phyloP scores from a whole-genome alignment of 495 filamentous ascomycete genomes.

The Trichoderma erinaceum region DNA sequence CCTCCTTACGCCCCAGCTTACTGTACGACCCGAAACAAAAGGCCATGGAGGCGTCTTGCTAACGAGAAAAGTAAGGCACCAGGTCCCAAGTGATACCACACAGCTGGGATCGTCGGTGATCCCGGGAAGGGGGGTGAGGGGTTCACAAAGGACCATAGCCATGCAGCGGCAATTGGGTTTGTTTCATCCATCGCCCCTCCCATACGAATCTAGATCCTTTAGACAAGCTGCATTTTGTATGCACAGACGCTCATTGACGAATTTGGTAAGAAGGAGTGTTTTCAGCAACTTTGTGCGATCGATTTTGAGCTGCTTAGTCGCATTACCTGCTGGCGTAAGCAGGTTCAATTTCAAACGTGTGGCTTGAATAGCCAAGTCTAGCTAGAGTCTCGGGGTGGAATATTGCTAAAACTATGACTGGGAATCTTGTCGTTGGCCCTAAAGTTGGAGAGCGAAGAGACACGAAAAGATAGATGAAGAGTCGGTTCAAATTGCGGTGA shows the following conservation, averaged over 20 bases:
- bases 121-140: not conserved
- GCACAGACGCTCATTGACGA: not conserved
- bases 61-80: not conserved
- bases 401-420: not conserved
- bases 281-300: not conserved
- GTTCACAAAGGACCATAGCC: not conserved
- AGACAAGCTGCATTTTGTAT: not conserved
- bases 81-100: not conserved
- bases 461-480: not conserved
- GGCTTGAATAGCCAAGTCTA: not conserved
- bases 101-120: slow-evolving; percentile 3
- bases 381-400: not conserved
- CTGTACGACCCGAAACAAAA: not conserved
- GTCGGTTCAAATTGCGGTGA: no score
- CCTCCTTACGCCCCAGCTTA: not conserved
- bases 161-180: not conserved
- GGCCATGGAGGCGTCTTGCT: not conserved
- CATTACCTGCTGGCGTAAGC: not conserved
- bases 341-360: not conserved
- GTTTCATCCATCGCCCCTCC: not conserved
- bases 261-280: not conserved
- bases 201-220: not conserved
- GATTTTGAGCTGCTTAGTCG: not conserved
- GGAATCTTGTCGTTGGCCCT: not conserved
- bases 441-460: not conserved